Evolutionary conservation across 768 basidiomycete genomes (phyloP).

Genomic region (Mycena metata): DNA sequence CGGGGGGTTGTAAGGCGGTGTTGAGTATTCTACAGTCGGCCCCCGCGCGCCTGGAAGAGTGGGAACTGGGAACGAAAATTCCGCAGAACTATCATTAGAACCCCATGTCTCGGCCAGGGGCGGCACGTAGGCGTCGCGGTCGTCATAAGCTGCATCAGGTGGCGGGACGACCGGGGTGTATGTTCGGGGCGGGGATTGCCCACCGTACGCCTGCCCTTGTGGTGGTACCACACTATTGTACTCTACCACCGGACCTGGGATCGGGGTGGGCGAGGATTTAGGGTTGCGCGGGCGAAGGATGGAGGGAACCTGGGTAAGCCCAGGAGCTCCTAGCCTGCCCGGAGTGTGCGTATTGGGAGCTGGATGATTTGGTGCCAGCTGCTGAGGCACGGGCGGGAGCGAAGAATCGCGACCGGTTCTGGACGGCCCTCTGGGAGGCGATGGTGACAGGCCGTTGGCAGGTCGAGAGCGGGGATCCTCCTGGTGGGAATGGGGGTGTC

Average conservation of each 20-base stretch:
- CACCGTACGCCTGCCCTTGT: constrained; percentile 6
- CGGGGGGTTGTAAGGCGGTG: constrained; percentile 18
- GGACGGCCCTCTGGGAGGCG: constrained; percentile 33
- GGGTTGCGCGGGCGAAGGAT: constrained; percentile 59
- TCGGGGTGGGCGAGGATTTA: constrained; percentile 38
- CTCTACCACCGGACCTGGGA: constrained; percentile 39
- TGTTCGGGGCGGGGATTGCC: constrained; percentile 17
- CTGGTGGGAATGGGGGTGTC: background rate
- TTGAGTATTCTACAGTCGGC: constrained; percentile 19
- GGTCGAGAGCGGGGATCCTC: constrained; percentile 19
- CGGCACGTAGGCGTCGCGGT: background rate
- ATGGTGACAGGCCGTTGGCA: constrained; percentile 41
- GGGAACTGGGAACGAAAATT: constrained; percentile 52
- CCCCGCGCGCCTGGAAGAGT: constrained; percentile 30
- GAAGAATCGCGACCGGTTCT: constrained; percentile 45
- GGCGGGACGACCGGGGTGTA: constrained; percentile 33
- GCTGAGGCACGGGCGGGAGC: constrained; percentile 58
- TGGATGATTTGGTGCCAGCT: constrained; percentile 29
- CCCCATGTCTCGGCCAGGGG: constrained; percentile 28
- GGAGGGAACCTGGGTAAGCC: constrained; percentile 50
- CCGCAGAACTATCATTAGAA: constrained; percentile 25
- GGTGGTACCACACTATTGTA: constrained; percentile 32
- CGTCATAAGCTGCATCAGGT: constrained; percentile 19
- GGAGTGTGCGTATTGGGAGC: constrained; percentile 41
- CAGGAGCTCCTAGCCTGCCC: constrained; percentile 38